A percentile compares a stretch with the other conserved stretches of the same genome.
These are phyloP conservation scores for Cladosporium sp. DNA, from an alignment of 2,329 filamentous ascomycete species.

Conservation along the genomic window DNA sequence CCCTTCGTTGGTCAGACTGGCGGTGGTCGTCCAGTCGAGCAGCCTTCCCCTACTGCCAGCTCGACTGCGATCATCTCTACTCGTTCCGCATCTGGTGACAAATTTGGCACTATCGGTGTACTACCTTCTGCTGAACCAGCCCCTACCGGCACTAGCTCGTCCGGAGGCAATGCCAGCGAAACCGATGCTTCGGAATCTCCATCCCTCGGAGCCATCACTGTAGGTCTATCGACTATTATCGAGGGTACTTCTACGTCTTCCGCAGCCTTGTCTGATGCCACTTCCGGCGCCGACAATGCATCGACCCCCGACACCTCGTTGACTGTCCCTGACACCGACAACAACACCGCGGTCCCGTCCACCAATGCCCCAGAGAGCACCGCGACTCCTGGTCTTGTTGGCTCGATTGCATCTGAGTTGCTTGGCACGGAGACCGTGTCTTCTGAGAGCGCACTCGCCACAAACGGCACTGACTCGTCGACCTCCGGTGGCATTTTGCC, in stretches of 20 bases:
- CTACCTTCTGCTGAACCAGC: constrained; percentile 24
- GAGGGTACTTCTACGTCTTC: constrained; percentile 23
- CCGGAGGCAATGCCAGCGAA: constrained; percentile 11
- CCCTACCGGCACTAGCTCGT: constrained; percentile 6
- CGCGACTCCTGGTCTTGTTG: not conserved
- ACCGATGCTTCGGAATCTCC: constrained; percentile 16
- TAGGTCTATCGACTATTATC: constrained; percentile 37
- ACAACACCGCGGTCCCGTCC: not conserved
- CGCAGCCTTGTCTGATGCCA: constrained; percentile 9
- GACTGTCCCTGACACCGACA: not conserved
- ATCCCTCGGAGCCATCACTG: constrained; percentile 32
- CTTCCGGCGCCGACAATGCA: not conserved
- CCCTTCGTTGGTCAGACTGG: constrained; percentile 21
- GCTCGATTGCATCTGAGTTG: not conserved
- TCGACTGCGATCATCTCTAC: constrained; percentile 4
- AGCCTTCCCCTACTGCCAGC: constrained; percentile 12
- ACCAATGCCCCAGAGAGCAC: not conserved
- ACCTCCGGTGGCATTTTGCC: constrained; percentile 13
- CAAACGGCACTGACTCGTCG: constrained; percentile 11
- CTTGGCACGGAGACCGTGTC: not conserved
- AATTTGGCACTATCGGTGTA: constrained; percentile 26
- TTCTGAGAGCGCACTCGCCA: not conserved
- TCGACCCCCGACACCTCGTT: not conserved
- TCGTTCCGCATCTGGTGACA: constrained; percentile 11
- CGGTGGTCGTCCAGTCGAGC: constrained; percentile 5